Evolutionary conservation across 495 filamentous ascomycete genomes (phyloP).

Genomic region (Friedmanniomyces endolithicus): DNA sequence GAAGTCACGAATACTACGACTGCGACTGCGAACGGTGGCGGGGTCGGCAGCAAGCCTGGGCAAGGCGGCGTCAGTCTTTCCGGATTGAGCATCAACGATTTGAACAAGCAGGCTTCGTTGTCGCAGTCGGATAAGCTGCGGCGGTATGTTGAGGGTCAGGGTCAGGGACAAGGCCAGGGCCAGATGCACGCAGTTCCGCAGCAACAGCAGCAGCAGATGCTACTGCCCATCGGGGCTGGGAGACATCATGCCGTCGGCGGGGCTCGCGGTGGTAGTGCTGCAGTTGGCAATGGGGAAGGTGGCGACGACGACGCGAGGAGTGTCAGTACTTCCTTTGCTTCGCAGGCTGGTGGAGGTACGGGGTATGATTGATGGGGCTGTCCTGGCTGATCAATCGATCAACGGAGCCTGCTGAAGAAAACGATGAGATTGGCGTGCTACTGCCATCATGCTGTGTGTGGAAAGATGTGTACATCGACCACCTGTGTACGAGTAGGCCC

Average conservation of each 20-base stretch:
- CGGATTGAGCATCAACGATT: conserved; percentile 65
- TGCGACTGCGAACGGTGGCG: conserved; percentile 36
- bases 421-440: no score
- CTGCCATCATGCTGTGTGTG: background rate
- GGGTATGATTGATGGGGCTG: conserved; percentile 10
- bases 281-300: background rate
- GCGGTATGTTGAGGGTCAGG: conserved; percentile 70
- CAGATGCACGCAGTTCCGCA: no score
- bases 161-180: conserved; percentile 31
- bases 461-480: no score
- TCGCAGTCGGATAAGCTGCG: conserved; percentile 76
- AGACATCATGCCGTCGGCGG: conserved; percentile 20
- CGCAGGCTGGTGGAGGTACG: conserved; percentile 51
- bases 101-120: conserved; percentile 63
- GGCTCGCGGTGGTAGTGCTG: background rate
- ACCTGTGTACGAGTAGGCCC: no score
- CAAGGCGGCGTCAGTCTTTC: conserved; percentile 76
- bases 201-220: no score
- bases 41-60: conserved; percentile 55
- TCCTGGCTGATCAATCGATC: no score
- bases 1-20: conserved; percentile 67
- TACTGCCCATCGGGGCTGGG: conserved; percentile 30
- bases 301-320: conserved; percentile 86
- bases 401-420: no score
- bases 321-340: conserved; percentile 89